Percentiles rank a stretch among this genome's conserved stretches.
These are phyloP conservation scores for Boletus subparvulus DNA, from an alignment of 768 basidiomycete genomes.

Conservation along the genomic window DNA sequence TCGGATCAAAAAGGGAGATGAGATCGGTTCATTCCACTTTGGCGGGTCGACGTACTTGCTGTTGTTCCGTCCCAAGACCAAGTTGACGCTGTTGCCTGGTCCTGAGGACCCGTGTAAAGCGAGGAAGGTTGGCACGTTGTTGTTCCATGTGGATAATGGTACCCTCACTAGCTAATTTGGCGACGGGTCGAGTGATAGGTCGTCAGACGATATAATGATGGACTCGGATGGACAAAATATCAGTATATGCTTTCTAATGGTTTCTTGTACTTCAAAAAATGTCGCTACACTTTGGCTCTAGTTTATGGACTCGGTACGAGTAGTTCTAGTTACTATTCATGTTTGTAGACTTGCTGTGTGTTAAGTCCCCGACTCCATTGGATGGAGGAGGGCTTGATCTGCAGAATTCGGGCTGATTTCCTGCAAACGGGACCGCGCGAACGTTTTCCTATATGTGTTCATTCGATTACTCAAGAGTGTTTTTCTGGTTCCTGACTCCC, in stretches of 20 bases:
- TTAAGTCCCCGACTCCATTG: too few species aligned
- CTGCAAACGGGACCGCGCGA: too few species aligned
- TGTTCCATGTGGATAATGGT: slow-evolving; percentile 19
- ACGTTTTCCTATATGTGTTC: too few species aligned
- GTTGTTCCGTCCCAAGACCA: slow-evolving; percentile 41
- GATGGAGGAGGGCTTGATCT: too few species aligned
- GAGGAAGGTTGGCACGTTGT: slow-evolving; percentile 17
- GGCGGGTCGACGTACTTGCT: slow-evolving; percentile 54
- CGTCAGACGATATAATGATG: neutral
- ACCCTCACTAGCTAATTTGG: neutral
- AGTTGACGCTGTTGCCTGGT: slow-evolving; percentile 19
- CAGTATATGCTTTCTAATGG: neutral
- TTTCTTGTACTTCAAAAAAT: neutral
- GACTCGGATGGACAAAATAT: neutral
- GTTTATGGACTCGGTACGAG: too few species aligned
- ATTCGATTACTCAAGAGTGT: too few species aligned
- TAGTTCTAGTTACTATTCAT: too few species aligned
- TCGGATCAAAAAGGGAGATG: slow-evolving; percentile 49
- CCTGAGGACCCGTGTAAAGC: neutral
- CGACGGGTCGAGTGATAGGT: neutral
- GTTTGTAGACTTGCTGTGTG: too few species aligned
- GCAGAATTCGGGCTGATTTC: too few species aligned
- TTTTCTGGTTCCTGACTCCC: too few species aligned
- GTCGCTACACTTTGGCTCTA: too few species aligned
- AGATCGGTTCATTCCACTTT: slow-evolving; percentile 65